A percentile compares a stretch with the other conserved stretches of the same genome.
Conservation (phyloP, 306 rosid species). For the Hylodesmum podocarpum region DNA sequence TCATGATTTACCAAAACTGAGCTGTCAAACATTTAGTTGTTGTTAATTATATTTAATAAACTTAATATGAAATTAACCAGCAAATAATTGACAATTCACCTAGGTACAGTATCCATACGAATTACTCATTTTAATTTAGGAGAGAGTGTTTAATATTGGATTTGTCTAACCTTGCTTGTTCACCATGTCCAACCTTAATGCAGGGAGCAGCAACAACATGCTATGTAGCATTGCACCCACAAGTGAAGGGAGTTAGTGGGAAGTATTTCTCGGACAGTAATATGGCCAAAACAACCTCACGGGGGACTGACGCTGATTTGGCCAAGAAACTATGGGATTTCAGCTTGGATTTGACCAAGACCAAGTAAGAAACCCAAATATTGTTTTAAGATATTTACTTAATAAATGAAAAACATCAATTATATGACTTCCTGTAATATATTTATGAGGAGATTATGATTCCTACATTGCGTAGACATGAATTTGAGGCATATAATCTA, state of each 20-base stretch:
- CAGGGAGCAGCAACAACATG: slow-evolving; percentile 96
- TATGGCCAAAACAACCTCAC: slow-evolving; percentile 43
- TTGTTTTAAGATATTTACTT: neutral
- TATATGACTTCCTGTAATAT: neutral
- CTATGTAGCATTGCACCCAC: slow-evolving; percentile 80
- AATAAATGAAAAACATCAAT: neutral
- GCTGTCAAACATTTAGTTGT: slow-evolving; percentile 1
- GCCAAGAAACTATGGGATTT: slow-evolving; percentile 85
- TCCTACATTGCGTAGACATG: neutral
- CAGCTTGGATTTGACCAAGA: slow-evolving; percentile 46
- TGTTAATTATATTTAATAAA: neutral
- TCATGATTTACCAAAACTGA: neutral
- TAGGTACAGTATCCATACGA: neutral
- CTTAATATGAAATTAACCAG: neutral
- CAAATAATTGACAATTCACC: neutral
- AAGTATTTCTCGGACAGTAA: slow-evolving; percentile 64
- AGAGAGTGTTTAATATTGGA: neutral
- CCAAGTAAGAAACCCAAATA: slow-evolving; percentile 6
- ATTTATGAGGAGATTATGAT: neutral
- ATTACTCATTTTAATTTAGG: neutral
- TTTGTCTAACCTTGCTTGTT: slow-evolving; percentile 5
- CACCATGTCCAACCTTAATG: slow-evolving; percentile 8
- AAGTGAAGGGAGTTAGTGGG: slow-evolving; percentile 69
- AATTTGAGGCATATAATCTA: neutral
- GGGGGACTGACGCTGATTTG: slow-evolving; percentile 51